Conservation (phyloP, 164 flowering plant species). For the Stephania japonica region DNA sequence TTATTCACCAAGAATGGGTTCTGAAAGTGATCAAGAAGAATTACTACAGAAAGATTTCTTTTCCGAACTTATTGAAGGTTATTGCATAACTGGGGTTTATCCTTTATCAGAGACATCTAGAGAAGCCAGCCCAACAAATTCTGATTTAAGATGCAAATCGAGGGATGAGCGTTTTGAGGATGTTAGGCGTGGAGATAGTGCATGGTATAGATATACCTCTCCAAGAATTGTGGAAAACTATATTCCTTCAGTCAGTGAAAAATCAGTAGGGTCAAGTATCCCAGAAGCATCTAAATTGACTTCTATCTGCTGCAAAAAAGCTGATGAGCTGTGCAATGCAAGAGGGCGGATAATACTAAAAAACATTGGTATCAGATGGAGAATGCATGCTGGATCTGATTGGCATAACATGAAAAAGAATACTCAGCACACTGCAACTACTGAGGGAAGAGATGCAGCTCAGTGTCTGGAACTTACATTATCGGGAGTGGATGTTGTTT, state of each 20-base stretch:
- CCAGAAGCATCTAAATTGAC: slow-evolving; percentile 20
- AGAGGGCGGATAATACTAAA: slow-evolving; percentile 54
- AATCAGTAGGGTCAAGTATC: slow-evolving; percentile 15
- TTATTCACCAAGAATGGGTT: slow-evolving; percentile 19
- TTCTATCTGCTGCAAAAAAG: slow-evolving; percentile 11
- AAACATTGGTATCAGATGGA: slow-evolving; percentile 59
- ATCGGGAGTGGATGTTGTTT: slow-evolving; percentile 50
- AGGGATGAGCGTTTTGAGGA: slow-evolving; percentile 20
- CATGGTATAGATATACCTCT: slow-evolving; percentile 71
- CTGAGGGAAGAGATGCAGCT: slow-evolving; percentile 48
- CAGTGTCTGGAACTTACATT: slow-evolving; percentile 64
- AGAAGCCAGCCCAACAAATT: slow-evolving; percentile 20
- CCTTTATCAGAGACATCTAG: slow-evolving; percentile 41
- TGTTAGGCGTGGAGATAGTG: slow-evolving; percentile 30
- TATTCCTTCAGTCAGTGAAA: slow-evolving; percentile 32
- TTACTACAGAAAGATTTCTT: slow-evolving; percentile 23
- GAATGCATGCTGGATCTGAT: slow-evolving; percentile 79
- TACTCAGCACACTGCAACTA: slow-evolving; percentile 14
- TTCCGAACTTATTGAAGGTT: slow-evolving; percentile 72
- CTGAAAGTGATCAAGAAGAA: slow-evolving; percentile 31
- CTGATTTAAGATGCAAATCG: slow-evolving; percentile 18
- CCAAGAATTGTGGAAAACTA: slow-evolving; percentile 67
- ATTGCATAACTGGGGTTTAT: slow-evolving; percentile 52
- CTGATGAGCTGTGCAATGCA: slow-evolving; percentile 30
- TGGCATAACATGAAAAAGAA: slow-evolving; percentile 39